Conservation (phyloP, 768 basidiomycete species). For the Russula emetica region DNA sequence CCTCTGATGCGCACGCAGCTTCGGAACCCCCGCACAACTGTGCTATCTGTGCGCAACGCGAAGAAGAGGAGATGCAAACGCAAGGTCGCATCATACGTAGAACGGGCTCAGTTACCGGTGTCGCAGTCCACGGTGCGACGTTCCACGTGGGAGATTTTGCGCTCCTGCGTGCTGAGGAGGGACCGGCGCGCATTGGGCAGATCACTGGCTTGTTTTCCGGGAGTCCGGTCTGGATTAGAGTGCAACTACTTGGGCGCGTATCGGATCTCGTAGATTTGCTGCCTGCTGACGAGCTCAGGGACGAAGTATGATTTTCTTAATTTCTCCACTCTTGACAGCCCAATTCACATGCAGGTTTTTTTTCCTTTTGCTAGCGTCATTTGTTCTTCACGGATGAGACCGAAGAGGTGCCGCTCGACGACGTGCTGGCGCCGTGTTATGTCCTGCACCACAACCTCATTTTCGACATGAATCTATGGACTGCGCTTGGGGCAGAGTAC, state of each 20-base stretch:
- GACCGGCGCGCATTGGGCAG: conserved; percentile 56
- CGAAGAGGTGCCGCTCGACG: conserved; percentile 34
- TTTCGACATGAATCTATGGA: conserved; percentile 26
- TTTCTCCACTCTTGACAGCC: neutral
- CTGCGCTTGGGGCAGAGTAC: conserved; percentile 44
- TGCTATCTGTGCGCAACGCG: conserved; percentile 41
- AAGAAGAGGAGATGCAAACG: conserved; percentile 34
- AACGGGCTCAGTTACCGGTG: conserved; percentile 33
- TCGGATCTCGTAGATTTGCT: conserved; percentile 37
- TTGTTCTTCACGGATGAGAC: conserved; percentile 54
- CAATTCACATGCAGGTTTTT: neutral
- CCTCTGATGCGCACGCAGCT: conserved; percentile 29
- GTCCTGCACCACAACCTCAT: conserved; percentile 41
- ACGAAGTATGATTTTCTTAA: conserved; percentile 47
- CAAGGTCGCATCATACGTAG: conserved; percentile 31
- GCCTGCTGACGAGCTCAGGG: conserved; percentile 42
- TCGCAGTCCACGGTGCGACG: conserved; percentile 43
- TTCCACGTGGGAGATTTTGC: conserved; percentile 66
- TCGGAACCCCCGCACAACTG: conserved; percentile 51
- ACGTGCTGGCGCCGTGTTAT: conserved; percentile 47
- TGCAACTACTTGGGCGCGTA: conserved; percentile 48
- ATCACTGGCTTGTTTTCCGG: conserved; percentile 38
- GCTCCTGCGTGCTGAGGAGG: conserved; percentile 44
- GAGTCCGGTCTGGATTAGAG: conserved; percentile 12
- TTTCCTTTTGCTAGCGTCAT: conserved; percentile 45